Conservation (phyloP, 2,329 filamentous ascomycete species). For the Penicillium sp. region DNA sequence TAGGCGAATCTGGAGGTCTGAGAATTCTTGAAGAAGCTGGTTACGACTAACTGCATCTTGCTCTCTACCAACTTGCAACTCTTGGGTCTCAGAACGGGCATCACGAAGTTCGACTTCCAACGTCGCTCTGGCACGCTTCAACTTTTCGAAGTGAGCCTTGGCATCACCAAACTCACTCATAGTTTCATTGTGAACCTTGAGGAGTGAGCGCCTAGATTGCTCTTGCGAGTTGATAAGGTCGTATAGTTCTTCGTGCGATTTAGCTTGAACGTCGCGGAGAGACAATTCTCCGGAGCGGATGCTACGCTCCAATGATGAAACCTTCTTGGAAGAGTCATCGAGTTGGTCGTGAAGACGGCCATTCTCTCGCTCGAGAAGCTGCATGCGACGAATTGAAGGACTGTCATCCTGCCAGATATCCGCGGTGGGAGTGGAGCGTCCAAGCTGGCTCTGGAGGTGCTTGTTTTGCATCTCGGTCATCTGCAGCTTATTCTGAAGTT, state of each 20-base stretch:
- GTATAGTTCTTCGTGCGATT: slow-evolving; percentile 90
- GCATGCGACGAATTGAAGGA: slow-evolving; percentile 75
- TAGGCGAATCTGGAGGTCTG: slow-evolving; percentile 88
- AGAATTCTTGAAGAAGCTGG: slow-evolving; percentile 87
- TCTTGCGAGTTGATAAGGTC: slow-evolving; percentile 92
- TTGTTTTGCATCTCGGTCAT: slow-evolving; percentile 93
- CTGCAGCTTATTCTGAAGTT: slow-evolving; percentile 91
- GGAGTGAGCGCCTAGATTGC: slow-evolving; percentile 75
- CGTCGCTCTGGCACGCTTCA: slow-evolving; percentile 76
- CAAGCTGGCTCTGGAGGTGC: slow-evolving; percentile 84
- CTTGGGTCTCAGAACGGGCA: slow-evolving; percentile 76
- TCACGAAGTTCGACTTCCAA: slow-evolving; percentile 87
- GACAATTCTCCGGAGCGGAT: slow-evolving; percentile 85
- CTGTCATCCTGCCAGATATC: slow-evolving; percentile 70
- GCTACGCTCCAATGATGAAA: slow-evolving; percentile 82
- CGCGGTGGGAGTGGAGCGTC: slow-evolving; percentile 62
- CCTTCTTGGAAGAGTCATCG: slow-evolving; percentile 89
- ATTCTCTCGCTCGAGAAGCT: slow-evolving; percentile 91
- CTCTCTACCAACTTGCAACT: slow-evolving; percentile 74
- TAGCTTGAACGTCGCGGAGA: slow-evolving; percentile 85
- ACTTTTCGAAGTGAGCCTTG: slow-evolving; percentile 80
- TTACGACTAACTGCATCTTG: slow-evolving; percentile 84
- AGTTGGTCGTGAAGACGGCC: slow-evolving; percentile 89
- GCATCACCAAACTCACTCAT: slow-evolving; percentile 82
- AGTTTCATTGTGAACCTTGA: slow-evolving; percentile 82